phyloP scores from a whole-genome alignment of 73 alveolate genomes.

The Paramecium octaurelia region DNA sequence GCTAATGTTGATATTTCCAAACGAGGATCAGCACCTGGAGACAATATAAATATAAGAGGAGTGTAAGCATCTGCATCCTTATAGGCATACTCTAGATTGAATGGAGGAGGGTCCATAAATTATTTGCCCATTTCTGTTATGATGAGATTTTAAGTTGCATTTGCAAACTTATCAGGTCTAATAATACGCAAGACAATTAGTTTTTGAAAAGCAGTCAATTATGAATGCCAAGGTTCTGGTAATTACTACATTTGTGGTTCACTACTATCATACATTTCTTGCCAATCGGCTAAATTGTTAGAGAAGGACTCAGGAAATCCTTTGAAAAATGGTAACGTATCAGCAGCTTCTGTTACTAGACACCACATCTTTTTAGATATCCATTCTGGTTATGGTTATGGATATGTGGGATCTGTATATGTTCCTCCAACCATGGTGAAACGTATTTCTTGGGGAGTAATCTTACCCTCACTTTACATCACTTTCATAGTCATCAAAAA shows the following conservation, averaged over 20 bases:
- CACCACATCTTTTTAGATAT: conserved; percentile 91
- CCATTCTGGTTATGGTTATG: conserved; percentile 89
- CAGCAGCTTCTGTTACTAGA: conserved; percentile 84
- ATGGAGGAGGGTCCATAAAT: conserved; percentile 94
- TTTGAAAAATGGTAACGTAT: conserved; percentile 75
- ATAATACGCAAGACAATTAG: conserved; percentile 85
- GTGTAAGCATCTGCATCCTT: conserved; percentile 88
- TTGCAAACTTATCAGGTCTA: conserved; percentile 96
- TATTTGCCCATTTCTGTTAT: conserved; percentile 88
- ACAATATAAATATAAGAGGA: conserved; percentile 92
- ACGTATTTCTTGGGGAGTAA: conserved; percentile 75
- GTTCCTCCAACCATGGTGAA: conserved; percentile 96
- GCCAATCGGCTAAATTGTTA: conserved; percentile 86
- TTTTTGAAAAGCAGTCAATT: conserved; percentile 77
- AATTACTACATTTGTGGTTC: conserved; percentile 85
- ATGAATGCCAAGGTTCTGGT: conserved; percentile 88
- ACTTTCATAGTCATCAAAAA: conserved; percentile 86
- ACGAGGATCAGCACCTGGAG: conserved; percentile 99
- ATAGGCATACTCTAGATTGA: conserved; percentile 88
- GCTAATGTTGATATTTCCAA: conserved; percentile 88
- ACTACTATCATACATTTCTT: conserved; percentile 81
- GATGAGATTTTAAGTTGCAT: conserved; percentile 85
- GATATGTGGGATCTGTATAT: conserved; percentile 84
- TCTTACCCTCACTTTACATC: conserved; percentile 72
- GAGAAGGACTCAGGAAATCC: conserved; percentile 89